These are phyloP conservation scores for Coemansia pectinata DNA, from an alignment of 192 early-diverging fungal genomes.

Conservation along the genomic window DNA sequence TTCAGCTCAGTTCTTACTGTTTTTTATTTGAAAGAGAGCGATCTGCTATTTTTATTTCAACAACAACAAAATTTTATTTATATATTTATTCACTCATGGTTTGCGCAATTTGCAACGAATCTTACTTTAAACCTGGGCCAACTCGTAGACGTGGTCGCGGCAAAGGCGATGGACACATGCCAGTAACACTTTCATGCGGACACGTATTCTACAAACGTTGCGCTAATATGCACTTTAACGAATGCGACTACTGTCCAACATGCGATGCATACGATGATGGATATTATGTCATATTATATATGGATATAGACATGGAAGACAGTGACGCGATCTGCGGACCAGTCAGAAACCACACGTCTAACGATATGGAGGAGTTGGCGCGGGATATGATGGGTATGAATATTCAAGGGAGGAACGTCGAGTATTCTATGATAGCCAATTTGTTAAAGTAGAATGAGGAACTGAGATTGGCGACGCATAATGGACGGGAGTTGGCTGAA, in stretches of 20 bases:
- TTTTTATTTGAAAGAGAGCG: too few relatives aligned
- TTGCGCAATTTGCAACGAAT: slow-evolving; percentile 19
- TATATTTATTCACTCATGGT: not conserved
- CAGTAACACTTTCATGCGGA: slow-evolving; percentile 19
- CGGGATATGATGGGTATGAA: not conserved
- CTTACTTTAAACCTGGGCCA: slow-evolving; percentile 9
- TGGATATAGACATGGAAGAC: slow-evolving; percentile 8
- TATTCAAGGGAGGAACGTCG: not conserved
- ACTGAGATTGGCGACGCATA: not conserved
- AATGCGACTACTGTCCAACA: not conserved
- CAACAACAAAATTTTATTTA: too few relatives aligned
- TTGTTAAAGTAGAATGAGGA: not conserved
- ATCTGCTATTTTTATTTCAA: too few relatives aligned
- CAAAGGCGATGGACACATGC: not conserved
- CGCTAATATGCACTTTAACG: slow-evolving; percentile 10
- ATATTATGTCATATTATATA: not conserved
- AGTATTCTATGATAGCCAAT: not conserved
- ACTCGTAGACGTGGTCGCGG: not conserved
- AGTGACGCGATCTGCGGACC: not conserved
- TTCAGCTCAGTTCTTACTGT: too few relatives aligned
- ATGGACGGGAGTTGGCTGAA: not conserved
- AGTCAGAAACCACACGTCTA: not conserved
- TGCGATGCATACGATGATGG: slow-evolving; percentile 1
- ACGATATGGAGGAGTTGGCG: not conserved
- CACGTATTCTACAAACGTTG: slow-evolving; percentile 26